Evolutionary conservation across 495 filamentous ascomycete genomes (phyloP).

Genomic region (Staphylotrichum longicolle): DNA sequence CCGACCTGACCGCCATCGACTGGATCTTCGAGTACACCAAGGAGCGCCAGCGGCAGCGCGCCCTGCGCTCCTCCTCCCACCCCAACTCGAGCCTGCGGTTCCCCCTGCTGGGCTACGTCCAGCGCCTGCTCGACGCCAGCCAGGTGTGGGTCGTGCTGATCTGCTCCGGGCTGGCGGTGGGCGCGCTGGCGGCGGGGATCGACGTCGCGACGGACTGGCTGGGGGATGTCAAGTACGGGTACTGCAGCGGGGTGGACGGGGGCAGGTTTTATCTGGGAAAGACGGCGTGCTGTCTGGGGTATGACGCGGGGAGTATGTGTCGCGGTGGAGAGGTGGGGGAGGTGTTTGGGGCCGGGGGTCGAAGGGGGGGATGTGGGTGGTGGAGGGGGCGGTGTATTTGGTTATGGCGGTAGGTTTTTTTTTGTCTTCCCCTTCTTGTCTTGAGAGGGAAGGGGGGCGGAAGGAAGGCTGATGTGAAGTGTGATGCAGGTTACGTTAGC

Average conservation of each 20-base stretch:
- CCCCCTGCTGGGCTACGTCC: slow-evolving; percentile 63
- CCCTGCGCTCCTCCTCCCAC: slow-evolving; percentile 65
- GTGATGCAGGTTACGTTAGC: slow-evolving; percentile 70
- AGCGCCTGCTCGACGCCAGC: slow-evolving; percentile 72
- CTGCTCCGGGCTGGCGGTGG: slow-evolving; percentile 69
- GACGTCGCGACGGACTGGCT: slow-evolving; percentile 95
- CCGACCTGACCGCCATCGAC: slow-evolving; percentile 96
- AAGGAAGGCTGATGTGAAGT: not conserved
- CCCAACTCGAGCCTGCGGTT: slow-evolving; percentile 44
- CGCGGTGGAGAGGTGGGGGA: slow-evolving; percentile 79
- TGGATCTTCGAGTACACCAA: slow-evolving; percentile 99
- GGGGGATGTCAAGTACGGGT: slow-evolving; percentile 89
- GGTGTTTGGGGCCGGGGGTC: slow-evolving; percentile 58
- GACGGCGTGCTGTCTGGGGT: slow-evolving; percentile 88
- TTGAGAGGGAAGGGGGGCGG: not conserved
- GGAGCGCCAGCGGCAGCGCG: slow-evolving; percentile 80
- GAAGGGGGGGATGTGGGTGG: slow-evolving; percentile 65
- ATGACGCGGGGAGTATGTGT: slow-evolving; percentile 76
- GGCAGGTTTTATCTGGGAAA: slow-evolving; percentile 87
- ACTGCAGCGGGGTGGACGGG: slow-evolving; percentile 71
- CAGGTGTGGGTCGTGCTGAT: slow-evolving; percentile 91
- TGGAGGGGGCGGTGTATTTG: slow-evolving; percentile 85
- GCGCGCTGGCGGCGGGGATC: slow-evolving; percentile 80
- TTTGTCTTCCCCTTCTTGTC: slow-evolving; percentile 31
- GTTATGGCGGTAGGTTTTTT: slow-evolving; percentile 61